Conservation (phyloP, 768 basidiomycete species). For the Kwoniella botswanensis region DNA sequence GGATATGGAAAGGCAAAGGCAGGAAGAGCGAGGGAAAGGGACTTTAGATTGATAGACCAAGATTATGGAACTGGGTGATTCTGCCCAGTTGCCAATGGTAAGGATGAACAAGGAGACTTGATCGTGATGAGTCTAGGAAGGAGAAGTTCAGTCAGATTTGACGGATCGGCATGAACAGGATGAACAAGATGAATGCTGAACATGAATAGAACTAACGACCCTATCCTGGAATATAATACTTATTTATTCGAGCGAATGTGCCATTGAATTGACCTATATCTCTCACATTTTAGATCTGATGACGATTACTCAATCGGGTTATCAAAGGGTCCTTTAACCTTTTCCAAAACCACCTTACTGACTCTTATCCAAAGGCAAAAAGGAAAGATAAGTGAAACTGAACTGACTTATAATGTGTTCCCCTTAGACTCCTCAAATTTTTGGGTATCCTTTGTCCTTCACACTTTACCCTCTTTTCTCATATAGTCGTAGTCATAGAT, state of each 20-base stretch:
- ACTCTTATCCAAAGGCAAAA: neutral
- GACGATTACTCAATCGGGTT: neutral
- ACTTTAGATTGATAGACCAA: neutral
- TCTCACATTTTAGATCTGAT: neutral
- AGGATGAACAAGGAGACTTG: neutral
- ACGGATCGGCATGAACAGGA: no score
- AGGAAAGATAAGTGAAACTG: neutral
- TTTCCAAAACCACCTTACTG: neutral
- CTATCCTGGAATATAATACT: no score
- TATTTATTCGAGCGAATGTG: no score
- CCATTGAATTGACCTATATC: neutral
- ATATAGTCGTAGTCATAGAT: neutral
- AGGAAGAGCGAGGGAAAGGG: neutral
- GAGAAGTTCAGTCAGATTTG: no score
- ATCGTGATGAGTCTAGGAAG: neutral
- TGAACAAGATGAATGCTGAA: neutral
- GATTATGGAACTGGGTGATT: no score
- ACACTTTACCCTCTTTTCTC: neutral
- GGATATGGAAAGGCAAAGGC: constrained; percentile 14
- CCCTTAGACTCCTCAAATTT: neutral
- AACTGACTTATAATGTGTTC: neutral
- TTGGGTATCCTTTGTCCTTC: neutral
- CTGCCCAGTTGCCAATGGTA: no score
- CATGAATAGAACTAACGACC: neutral
- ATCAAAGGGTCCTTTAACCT: neutral